A percentile compares a stretch with the other conserved stretches of the same genome.
phyloP scores from a whole-genome alignment of 2,329 filamentous ascomycete species.

The Stagonosporopsis cucurbitacearum region DNA sequence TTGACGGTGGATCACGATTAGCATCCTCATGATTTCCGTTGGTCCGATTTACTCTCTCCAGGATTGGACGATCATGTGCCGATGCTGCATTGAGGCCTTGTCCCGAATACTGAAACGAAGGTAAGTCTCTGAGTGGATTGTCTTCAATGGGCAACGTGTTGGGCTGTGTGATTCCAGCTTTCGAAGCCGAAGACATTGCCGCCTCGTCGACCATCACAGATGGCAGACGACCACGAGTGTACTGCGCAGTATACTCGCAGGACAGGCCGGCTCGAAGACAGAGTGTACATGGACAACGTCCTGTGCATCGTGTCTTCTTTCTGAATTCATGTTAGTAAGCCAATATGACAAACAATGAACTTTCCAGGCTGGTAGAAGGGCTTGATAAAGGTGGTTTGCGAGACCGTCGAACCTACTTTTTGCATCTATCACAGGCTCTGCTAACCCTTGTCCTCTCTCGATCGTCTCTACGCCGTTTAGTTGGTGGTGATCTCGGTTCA shows the following conservation, averaged over 20 bases:
- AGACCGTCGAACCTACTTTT: slow-evolving; percentile 48
- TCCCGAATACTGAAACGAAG: slow-evolving; percentile 12
- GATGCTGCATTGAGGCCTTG: slow-evolving; percentile 12
- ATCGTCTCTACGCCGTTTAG: slow-evolving; percentile 44
- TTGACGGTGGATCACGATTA: slow-evolving; percentile 38
- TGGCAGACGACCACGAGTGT: slow-evolving; percentile 56
- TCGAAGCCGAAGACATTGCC: slow-evolving; percentile 29
- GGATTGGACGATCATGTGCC: slow-evolving; percentile 25
- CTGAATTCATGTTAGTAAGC: slow-evolving; percentile 28
- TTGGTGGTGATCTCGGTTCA: slow-evolving; percentile 32
- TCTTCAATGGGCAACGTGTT: slow-evolving; percentile 21
- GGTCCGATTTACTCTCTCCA: slow-evolving; percentile 22
- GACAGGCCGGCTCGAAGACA: slow-evolving; percentile 41
- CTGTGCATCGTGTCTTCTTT: slow-evolving; percentile 48
- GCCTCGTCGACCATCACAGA: slow-evolving; percentile 48
- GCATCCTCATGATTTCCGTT: slow-evolving; percentile 22
- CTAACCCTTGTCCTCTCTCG: slow-evolving; percentile 53
- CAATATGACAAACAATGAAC: not conserved
- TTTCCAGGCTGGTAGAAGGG: not conserved
- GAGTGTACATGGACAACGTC: slow-evolving; percentile 44
- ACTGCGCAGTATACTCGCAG: slow-evolving; percentile 60
- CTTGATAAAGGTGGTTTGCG: not conserved
- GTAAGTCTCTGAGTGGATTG: slow-evolving; percentile 11
- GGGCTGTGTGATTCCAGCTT: slow-evolving; percentile 25
- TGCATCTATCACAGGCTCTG: slow-evolving; percentile 58